Evolutionary conservation across 148 eudicot genomes (phyloP).

Genomic region (Fallopia convolvulus): DNA sequence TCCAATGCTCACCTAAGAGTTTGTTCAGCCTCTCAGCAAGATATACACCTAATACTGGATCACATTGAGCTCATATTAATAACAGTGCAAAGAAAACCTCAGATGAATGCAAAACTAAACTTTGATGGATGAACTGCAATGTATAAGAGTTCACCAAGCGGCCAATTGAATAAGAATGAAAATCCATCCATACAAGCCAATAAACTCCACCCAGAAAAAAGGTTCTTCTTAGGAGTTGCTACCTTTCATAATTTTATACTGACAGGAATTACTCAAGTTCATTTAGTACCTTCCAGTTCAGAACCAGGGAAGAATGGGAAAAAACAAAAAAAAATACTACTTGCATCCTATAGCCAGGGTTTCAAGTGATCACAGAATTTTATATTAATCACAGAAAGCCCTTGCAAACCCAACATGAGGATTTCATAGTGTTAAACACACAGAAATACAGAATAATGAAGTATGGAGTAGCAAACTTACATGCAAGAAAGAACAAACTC

Average conservation of each 20-base stretch:
- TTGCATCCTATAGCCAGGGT: no score
- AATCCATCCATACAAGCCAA: background rate
- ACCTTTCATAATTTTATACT: no score
- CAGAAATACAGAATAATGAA: background rate
- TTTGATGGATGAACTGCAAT: background rate
- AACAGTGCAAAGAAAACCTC: background rate
- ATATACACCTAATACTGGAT: slow-evolving; percentile 82
- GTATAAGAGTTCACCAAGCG: background rate
- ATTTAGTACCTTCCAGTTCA: background rate
- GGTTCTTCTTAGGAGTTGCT: background rate
- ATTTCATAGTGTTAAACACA: background rate
- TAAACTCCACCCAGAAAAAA: background rate
- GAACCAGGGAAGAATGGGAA: background rate
- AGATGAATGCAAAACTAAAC: background rate
- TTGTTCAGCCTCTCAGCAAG: slow-evolving; percentile 76
- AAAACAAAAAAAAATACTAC: no score
- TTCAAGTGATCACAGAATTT: background rate
- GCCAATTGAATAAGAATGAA: background rate
- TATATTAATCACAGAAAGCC: background rate
- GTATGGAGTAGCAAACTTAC: slow-evolving; percentile 33
- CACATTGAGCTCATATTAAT: slow-evolving; percentile 11
- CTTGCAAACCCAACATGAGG: background rate
- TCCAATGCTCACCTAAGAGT: slow-evolving; percentile 59
- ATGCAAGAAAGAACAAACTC: slow-evolving; percentile 72
- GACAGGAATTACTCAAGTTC: background rate